Evolutionary conservation across 2,329 filamentous ascomycete genomes (phyloP).

Genomic region (Cladosporium sp.): DNA sequence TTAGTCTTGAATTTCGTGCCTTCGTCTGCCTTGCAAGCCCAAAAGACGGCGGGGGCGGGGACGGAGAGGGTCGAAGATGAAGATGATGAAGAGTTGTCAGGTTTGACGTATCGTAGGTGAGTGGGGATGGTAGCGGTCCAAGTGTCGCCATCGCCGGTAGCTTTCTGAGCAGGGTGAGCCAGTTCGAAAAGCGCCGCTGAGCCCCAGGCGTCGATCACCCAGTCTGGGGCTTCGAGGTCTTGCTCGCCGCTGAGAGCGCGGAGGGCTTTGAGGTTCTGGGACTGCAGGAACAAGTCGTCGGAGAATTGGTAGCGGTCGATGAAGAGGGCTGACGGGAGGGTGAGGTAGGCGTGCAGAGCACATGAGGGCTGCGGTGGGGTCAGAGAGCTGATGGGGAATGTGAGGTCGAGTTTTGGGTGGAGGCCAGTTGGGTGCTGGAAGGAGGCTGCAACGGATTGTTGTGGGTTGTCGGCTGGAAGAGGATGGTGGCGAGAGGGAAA

Average conservation of each 20-base stretch:
- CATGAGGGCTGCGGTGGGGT: slow-evolving; percentile 53
- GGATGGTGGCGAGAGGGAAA: slow-evolving; percentile 76
- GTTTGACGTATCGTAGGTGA: slow-evolving; percentile 77
- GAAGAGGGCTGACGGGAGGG: slow-evolving; percentile 76
- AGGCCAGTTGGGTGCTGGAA: slow-evolving; percentile 74
- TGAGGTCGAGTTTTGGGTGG: slow-evolving; percentile 73
- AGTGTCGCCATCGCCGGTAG: slow-evolving; percentile 9
- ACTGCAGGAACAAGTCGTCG: slow-evolving; percentile 71
- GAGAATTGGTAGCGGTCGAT: slow-evolving; percentile 81
- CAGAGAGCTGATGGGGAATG: slow-evolving; percentile 51
- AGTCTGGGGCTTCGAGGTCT: slow-evolving; percentile 87
- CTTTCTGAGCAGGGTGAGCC: slow-evolving; percentile 33
- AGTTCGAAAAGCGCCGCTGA: slow-evolving; percentile 73
- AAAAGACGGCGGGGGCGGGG: slow-evolving; percentile 82
- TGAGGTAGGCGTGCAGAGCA: slow-evolving; percentile 73
- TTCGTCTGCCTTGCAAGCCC: slow-evolving; percentile 69
- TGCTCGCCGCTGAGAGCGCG: slow-evolving; percentile 69
- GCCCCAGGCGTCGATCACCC: slow-evolving; percentile 73
- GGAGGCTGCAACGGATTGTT: slow-evolving; percentile 43
- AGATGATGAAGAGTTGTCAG: slow-evolving; percentile 38
- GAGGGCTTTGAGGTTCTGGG: slow-evolving; percentile 70
- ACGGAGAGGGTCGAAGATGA: slow-evolving; percentile 56
- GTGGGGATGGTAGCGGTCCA: slow-evolving; percentile 73
- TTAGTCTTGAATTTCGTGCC: slow-evolving; percentile 66
- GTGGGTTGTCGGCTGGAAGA: slow-evolving; percentile 35